Conservation (phyloP, 768 basidiomycete species). For the Lyophyllum decastes region DNA sequence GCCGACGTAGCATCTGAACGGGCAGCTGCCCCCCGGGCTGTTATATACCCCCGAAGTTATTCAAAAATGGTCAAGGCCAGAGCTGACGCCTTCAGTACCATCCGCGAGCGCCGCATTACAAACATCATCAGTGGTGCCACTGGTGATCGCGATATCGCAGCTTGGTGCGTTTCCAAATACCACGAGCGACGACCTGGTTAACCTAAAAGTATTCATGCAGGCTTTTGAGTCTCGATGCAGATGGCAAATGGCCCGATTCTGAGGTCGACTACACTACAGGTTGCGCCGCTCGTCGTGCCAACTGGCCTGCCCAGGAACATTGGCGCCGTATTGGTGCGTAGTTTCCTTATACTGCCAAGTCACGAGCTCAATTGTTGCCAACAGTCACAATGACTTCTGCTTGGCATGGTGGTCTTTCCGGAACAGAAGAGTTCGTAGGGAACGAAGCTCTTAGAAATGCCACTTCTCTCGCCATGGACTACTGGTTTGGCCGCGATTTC, state of each 20-base stretch:
- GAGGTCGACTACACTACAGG: constrained; percentile 53
- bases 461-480: constrained; percentile 43
- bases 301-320: constrained; percentile 59
- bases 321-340: constrained; percentile 46
- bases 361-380: background rate
- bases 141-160: constrained; percentile 12
- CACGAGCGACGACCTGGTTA: background rate
- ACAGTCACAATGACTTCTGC: constrained; percentile 50
- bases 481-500: constrained; percentile 56
- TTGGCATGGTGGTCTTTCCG: constrained; percentile 48
- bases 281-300: constrained; percentile 50
- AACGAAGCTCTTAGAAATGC: constrained; percentile 32
- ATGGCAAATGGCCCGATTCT: constrained; percentile 44
- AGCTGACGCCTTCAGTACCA: constrained; percentile 8
- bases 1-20: background rate
- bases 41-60: constrained; percentile 10
- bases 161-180: constrained; percentile 8
- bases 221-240: constrained; percentile 19
- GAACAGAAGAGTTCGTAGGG: constrained; percentile 36
- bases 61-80: constrained; percentile 37
- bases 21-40: background rate
- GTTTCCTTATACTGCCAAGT: background rate
- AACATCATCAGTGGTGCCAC: constrained; percentile 15
- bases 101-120: constrained; percentile 17
- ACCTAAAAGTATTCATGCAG: constrained; percentile 4